Base-by-base conservation (phyloP, 129 eudicot genomes). In the Rutidosis leptorrhynchoides region DNA sequence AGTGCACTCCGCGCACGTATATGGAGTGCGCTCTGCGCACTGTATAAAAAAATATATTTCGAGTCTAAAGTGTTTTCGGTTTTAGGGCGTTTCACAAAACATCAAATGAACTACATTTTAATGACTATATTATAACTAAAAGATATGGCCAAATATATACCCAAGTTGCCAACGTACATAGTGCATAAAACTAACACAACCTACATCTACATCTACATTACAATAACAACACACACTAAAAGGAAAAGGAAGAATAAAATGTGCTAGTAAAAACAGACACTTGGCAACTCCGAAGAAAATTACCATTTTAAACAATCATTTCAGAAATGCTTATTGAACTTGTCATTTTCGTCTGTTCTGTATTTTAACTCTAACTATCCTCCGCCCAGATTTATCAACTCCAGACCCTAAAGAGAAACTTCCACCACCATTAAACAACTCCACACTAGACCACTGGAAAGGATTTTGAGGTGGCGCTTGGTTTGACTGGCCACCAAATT, bases 361-460 rank as follows among this genome's bases (percentile, higher is more conserved):
- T 58, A 27, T 79, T 75, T 74, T 85, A 63, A 74, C 72, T 58
- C 77, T 75, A 3, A 85, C 80, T 1, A 79, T 78, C 62, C 74
- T 89, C 64, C 99, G 78, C 17, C 62, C 65, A 7, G 94, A 73
- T 78, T 87, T 94, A 55, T 94, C 97, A 14, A 87, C 88, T 5
- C 82, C 83, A 3, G 91, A 75, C 25, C 99, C 99, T 77, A 94
- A 70, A 3, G 99, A 94, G 74, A 94, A 94, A 73, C 95, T 86
- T 19, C 95, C 95, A 21, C 95, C 97, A 33, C 75, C 80, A 76
- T 77, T 82, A 32, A 82, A 81, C n/a, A n/a, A n/a, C 64, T 87
- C 96, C 16, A 81, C 59, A 71, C 99, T 93, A 1, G 99, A 84
- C 22, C 86, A 82, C 77, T 84, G 97, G 65, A 89, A 89, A 2